phyloP scores from a whole-genome alignment of 805 yeast genomes.

The Metschnikowia henanensis region DNA sequence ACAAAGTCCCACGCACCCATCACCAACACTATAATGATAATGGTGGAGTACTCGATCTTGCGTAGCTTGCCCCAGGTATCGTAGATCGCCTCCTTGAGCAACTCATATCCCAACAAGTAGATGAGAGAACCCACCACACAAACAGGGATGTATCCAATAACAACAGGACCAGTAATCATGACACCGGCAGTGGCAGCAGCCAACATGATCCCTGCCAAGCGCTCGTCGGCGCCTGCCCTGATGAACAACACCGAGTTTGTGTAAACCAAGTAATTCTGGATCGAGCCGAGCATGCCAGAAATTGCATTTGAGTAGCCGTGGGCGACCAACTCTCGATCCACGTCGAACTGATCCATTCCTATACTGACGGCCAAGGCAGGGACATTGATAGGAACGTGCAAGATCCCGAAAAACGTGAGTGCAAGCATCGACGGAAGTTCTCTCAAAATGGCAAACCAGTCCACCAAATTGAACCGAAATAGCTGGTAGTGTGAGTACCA shows the following conservation, averaged over 20 bases:
- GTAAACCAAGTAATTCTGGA: conserved; percentile 93
- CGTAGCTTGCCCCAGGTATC: conserved; percentile 82
- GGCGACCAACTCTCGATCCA: conserved; percentile 90
- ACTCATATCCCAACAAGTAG: conserved; percentile 86
- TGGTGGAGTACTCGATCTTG: conserved; percentile 79
- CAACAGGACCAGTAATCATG: conserved; percentile 86
- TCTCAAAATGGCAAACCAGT: conserved; percentile 65
- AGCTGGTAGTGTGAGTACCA: conserved; percentile 86
- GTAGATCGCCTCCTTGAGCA: conserved; percentile 78
- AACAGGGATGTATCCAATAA: conserved; percentile 93
- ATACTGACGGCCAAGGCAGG: conserved; percentile 95
- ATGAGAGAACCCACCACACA: conserved; percentile 95
- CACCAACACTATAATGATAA: conserved; percentile 80
- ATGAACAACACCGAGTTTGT: conserved; percentile 91
- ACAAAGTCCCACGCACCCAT: conserved; percentile 98
- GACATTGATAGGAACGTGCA: conserved; percentile 96
- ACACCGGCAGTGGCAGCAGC: conserved; percentile 79
- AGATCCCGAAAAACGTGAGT: conserved; percentile 88
- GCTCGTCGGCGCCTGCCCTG: conserved; percentile 90
- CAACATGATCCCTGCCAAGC: conserved; percentile 86
- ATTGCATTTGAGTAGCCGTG: conserved; percentile 90
- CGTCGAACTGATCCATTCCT: conserved; percentile 83
- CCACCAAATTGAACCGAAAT: conserved; percentile 69
- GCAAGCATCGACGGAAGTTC: conserved; percentile 95
- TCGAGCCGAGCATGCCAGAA: conserved; percentile 82